Evolutionary conservation across 768 basidiomycete species (phyloP).

Genomic region (Boletus subcaerulescens): DNA sequence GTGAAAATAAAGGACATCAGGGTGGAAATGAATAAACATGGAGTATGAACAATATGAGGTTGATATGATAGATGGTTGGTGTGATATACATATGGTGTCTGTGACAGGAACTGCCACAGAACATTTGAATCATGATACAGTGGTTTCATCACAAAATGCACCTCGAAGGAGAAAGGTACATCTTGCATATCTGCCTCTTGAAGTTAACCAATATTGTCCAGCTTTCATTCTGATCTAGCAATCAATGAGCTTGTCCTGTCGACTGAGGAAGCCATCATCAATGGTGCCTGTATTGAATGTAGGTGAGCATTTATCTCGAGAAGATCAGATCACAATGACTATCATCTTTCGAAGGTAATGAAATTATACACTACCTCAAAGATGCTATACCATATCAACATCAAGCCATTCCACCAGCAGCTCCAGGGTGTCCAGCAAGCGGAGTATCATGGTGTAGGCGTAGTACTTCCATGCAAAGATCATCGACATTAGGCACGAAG

Average conservation of each 20-base stretch:
- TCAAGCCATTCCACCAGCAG: no score
- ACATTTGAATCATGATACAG: neutral
- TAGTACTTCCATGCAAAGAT: no score
- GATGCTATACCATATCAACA: no score
- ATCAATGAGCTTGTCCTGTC: neutral
- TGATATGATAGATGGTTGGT: no score
- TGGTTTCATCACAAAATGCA: slow-evolving; percentile 1
- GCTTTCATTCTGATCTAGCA: neutral
- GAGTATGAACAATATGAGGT: neutral
- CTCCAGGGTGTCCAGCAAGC: no score
- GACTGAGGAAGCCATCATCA: neutral
- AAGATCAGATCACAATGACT: neutral
- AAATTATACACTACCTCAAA: no score
- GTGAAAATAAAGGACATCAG: neutral
- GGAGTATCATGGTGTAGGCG: no score
- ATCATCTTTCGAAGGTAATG: neutral
- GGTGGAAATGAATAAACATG: neutral
- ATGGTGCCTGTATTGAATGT: neutral
- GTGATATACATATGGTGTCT: no score
- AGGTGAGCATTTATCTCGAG: neutral
- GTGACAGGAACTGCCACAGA: no score
- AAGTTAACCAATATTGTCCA: no score
- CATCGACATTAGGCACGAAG: no score
- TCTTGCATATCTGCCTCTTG: neutral
- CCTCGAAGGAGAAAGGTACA: neutral